A percentile compares a stretch with the other conserved stretches of the same genome.
phyloP scores from a whole-genome alignment of 495 filamentous ascomycete genomes.

The Neurospora tetrasperma region DNA sequence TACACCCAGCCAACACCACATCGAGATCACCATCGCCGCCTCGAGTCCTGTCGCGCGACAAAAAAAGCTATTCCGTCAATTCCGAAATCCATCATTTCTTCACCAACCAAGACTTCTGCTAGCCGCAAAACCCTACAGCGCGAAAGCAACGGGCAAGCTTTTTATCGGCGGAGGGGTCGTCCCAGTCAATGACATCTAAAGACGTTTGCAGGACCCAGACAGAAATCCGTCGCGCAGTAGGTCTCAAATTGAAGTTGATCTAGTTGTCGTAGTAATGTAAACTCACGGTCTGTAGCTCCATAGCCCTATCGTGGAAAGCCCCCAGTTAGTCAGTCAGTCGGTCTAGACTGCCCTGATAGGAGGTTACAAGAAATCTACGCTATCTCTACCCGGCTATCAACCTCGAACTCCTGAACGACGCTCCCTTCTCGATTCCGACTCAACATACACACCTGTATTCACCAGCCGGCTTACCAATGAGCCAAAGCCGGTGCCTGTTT shows the following conservation, averaged over 20 bases:
- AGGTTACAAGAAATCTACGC: constrained; percentile 14
- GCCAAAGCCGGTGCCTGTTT: constrained; percentile 26
- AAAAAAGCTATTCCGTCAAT: constrained; percentile 22
- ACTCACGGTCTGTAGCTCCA: constrained; percentile 25
- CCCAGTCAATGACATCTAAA: too few relatives aligned
- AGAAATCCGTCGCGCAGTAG: not conserved
- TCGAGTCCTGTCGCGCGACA: not conserved
- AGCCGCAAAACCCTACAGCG: constrained; percentile 28
- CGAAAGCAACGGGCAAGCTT: constrained; percentile 20
- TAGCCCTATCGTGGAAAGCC: constrained; percentile 27
- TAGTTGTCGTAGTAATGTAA: constrained; percentile 27
- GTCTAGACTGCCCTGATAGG: constrained; percentile 14
- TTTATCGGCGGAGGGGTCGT: not conserved
- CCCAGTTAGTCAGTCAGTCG: constrained; percentile 15
- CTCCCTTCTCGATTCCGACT: constrained; percentile 29
- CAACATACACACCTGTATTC: constrained; percentile 25
- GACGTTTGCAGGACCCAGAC: too few relatives aligned
- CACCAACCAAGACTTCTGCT: constrained; percentile 22
- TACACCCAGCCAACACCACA: not conserved
- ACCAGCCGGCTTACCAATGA: constrained; percentile 30
- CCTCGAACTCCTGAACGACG: constrained; percentile 17
- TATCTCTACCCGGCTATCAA: constrained; percentile 7
- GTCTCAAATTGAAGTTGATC: constrained; percentile 17
- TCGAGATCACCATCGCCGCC: not conserved
- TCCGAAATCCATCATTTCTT: constrained; percentile 15